Conservation (phyloP, 78 protist species). For the Dictyostelium discoideum region dicty_2.7 NC_007090.3:1110001-1110500, state of each 20-base stretch:
- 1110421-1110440: conserved; percentile 11
- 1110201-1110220: conserved; percentile 56
- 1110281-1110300: conserved; percentile 47
- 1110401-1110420: conserved; percentile 38
- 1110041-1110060: background rate
- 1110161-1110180: conserved; percentile 36
- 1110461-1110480: background rate
- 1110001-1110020: background rate
- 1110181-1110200: conserved; percentile 38
- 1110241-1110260: conserved; percentile 36
- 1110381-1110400: conserved; percentile 42
- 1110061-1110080: background rate
- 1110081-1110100: background rate
- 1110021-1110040: background rate
- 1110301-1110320: conserved; percentile 36
- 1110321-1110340: conserved; percentile 13
- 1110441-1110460: conserved; percentile 43
- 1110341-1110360: conserved; percentile 48
- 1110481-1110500: background rate
- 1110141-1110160: conserved; percentile 61
- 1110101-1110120: conserved; percentile 31
- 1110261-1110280: conserved; percentile 54
- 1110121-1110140: conserved; percentile 18
- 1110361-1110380: conserved; percentile 53
- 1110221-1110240: conserved; percentile 53